A percentile compares a stretch with the other conserved stretches of the same genome.
phyloP scores from a whole-genome alignment of 257 asterid genomes.

The Solanum lycopersicoides region DNA sequence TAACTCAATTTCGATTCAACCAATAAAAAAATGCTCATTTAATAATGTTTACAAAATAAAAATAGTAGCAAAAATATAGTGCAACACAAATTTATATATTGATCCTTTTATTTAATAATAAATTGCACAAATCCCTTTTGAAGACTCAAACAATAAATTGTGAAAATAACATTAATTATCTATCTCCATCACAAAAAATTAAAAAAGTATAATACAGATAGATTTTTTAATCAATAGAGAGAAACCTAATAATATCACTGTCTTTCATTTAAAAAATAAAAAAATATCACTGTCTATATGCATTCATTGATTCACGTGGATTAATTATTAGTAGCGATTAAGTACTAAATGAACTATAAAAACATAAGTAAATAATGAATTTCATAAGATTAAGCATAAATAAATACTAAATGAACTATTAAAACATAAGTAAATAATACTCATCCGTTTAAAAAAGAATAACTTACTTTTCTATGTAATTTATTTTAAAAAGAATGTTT shows the following conservation, averaged over 20 bases:
- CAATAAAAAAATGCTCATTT: background rate
- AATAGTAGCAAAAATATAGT: background rate
- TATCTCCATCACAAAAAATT: too few species aligned
- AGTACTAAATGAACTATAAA: background rate
- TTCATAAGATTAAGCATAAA: background rate
- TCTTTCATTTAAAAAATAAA: background rate
- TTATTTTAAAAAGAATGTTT: too few species aligned
- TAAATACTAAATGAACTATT: background rate
- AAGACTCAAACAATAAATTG: background rate
- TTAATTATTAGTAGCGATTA: background rate
- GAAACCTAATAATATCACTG: background rate
- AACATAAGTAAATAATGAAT: background rate
- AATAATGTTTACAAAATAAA: background rate
- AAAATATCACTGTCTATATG: background rate
- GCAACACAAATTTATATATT: background rate
- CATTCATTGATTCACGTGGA: background rate
- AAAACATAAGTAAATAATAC: too few species aligned
- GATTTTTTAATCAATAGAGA: background rate
- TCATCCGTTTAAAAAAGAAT: background rate
- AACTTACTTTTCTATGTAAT: too few species aligned
- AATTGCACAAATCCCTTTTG: too few species aligned
- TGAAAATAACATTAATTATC: too few species aligned
- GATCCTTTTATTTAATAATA: background rate
- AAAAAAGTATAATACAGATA: too few species aligned
- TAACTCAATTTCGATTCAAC: too few species aligned